A percentile compares a stretch with the other conserved stretches of the same genome.
Conservation (phyloP, 139 green algal genomes). For the Astrephomene gubernaculifera region DNA sequence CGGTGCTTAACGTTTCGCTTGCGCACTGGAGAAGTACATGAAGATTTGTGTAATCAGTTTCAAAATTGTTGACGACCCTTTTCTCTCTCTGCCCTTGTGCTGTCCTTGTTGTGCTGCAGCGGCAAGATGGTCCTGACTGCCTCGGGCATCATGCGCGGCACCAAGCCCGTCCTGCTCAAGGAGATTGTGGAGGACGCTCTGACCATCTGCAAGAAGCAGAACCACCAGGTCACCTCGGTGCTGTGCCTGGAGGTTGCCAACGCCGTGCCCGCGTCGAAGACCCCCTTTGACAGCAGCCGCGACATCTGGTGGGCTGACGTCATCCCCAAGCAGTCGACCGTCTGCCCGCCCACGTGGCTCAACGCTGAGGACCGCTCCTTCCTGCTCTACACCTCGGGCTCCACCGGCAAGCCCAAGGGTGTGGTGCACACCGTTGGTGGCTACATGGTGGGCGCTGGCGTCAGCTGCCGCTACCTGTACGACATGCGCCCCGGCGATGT, state of each 20-base stretch:
- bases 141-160: slow-evolving; percentile 76
- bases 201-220: neutral
- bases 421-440: slow-evolving; percentile 88
- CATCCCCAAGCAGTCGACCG: slow-evolving; percentile 48
- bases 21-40: too few relatives aligned
- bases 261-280: neutral
- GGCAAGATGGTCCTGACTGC: slow-evolving; percentile 73
- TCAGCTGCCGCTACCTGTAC: slow-evolving; percentile 81
- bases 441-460: slow-evolving; percentile 85
- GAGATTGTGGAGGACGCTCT: slow-evolving; percentile 68
- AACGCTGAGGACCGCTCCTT: slow-evolving; percentile 91
- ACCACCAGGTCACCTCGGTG: neutral
- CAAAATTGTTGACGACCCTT: too few relatives aligned
- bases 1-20: too few relatives aligned
- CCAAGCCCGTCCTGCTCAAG: slow-evolving; percentile 81
- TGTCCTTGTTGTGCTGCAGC: neutral
- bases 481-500: slow-evolving; percentile 85
- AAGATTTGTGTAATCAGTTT: too few relatives aligned
- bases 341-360: slow-evolving; percentile 86
- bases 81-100: neutral
- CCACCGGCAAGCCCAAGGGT: slow-evolving; percentile 96
- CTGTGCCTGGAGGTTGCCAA: slow-evolving; percentile 12
- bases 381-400: slow-evolving; percentile 94
- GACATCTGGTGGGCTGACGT: slow-evolving; percentile 87
- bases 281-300: slow-evolving; percentile 45